Base-by-base conservation (phyloP, 2,329 filamentous ascomycete genomes). In the Xylaria sp. region DNA sequence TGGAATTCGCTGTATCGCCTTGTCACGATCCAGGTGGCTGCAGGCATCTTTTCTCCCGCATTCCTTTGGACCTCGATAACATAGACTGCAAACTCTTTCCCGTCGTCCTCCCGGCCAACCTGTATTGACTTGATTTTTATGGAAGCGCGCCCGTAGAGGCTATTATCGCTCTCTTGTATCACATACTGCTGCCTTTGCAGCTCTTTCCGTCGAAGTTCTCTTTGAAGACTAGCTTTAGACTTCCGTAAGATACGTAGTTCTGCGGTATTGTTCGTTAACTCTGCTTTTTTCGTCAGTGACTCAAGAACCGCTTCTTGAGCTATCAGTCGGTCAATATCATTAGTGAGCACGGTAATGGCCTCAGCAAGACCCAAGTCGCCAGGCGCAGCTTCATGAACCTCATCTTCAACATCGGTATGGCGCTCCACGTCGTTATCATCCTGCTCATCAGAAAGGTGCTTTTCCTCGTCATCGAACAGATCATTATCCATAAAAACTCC, bases 151-250 rank as follows among this genome's bases (percentile, higher is more conserved):
- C 95, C 95, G 71, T 96, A 98, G 23, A 99, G 82, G 75, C 93
- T 97, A 75, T 97, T 99, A 74, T 99, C 96, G 72, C 93, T 97
- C 77, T 99, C 95, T 76, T 99, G 95, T 7, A 98, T 88, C 46
- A 96, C 92, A 70, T 99, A 99, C 74, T 99, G 96, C 75, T 97
- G 95, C 54, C 93, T 86, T 74, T 99, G 95, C 72, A 99, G 85
- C 76, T 98, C 94, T 74, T 98, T 99, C 33, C 93, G 88, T 58
- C 92, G 87, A 56, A 98, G 93, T 75, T 99, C 95, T 67, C 95
- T 85, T 71, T 96, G 91, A 59, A 99, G 80, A 75, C 95, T 99
- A 31, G 93, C 89, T 75, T 95, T 97, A 0, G 93, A 97, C 75
- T 99, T 99, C 56, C 90, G 88, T 52, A 99, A 77, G 64, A 99